Percentiles rank a stretch among this genome's conserved stretches.
These are phyloP conservation scores for Tetrapyrgos nigripes DNA, from an alignment of 1,284 basidiomycete genomes.

Conservation along the genomic window DNA sequence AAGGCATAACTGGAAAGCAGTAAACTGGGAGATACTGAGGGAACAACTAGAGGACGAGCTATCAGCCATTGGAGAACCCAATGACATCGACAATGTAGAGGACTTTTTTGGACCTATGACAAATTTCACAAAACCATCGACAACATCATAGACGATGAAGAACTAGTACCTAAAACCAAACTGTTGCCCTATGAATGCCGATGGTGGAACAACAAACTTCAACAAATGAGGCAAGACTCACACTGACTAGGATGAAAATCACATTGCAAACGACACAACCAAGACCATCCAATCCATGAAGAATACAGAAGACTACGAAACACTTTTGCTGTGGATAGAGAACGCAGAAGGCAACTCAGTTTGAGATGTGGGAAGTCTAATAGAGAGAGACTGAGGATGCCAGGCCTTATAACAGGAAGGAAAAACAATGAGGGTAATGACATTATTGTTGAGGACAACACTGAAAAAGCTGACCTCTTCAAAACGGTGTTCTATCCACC, in stretches of 20 bases:
- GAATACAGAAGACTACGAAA: slow-evolving; percentile 11
- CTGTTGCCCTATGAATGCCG: slow-evolving; percentile 27
- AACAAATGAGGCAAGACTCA: slow-evolving; percentile 9
- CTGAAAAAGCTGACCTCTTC: slow-evolving; percentile 29
- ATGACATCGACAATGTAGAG: too few species aligned
- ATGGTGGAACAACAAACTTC: slow-evolving; percentile 37
- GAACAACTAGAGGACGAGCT: neutral
- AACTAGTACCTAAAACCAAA: slow-evolving; percentile 25
- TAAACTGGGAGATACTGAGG: slow-evolving; percentile 30
- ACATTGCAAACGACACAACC: slow-evolving; percentile 13
- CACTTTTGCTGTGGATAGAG: slow-evolving; percentile 27
- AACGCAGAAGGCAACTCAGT: slow-evolving; percentile 24
- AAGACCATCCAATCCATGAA: slow-evolving; percentile 25
- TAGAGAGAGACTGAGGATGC: slow-evolving; percentile 30
- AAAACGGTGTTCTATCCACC: slow-evolving; percentile 21
- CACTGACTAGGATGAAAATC: slow-evolving; percentile 21
- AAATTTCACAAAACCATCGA: too few species aligned
- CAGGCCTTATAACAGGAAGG: slow-evolving; percentile 24
- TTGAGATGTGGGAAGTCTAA: slow-evolving; percentile 33
- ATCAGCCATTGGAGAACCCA: too few species aligned
- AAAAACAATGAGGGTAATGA: slow-evolving; percentile 7
- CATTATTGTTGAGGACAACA: slow-evolving; percentile 31
- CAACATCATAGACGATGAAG: neutral
- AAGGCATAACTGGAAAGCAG: slow-evolving; percentile 24
- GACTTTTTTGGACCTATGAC: too few species aligned